A percentile compares a stretch with the other conserved stretches of the same genome.
phyloP scores from a whole-genome alignment of 2,329 filamentous ascomycete genomes.

The Colletotrichum tamarilloi region DNA sequence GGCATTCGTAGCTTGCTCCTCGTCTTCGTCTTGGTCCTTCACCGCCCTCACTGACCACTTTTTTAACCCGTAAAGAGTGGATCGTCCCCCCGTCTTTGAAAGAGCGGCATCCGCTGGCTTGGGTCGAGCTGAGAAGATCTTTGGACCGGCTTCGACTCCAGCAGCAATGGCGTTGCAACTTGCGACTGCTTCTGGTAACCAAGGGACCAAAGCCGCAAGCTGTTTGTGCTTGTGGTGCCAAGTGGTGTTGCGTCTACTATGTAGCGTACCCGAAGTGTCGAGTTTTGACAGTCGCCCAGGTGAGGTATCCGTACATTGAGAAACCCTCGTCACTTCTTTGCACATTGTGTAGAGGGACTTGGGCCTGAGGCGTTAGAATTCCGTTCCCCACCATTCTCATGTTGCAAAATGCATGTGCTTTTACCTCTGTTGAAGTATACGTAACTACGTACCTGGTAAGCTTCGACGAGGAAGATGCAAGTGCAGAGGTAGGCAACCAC shows the following conservation, averaged over 20 bases:
- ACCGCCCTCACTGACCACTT: constrained; percentile 31
- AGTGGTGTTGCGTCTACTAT: background rate
- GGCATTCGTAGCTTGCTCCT: constrained; percentile 11
- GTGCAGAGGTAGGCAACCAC: background rate
- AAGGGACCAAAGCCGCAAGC: background rate
- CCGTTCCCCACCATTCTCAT: background rate
- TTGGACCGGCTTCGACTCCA: background rate
- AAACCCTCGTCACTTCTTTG: constrained; percentile 1
- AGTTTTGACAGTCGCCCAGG: background rate
- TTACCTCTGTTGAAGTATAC: background rate
- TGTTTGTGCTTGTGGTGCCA: constrained; percentile 18
- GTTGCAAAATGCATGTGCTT: constrained; percentile 18
- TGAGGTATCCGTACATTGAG: background rate
- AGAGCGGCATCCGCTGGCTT: constrained; percentile 23
- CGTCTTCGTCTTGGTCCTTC: constrained; percentile 2
- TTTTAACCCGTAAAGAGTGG: constrained; percentile 26
- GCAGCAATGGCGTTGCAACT: background rate
- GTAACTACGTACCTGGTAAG: background rate
- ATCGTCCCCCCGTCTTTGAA: constrained; percentile 5
- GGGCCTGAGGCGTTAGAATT: constrained; percentile 14
- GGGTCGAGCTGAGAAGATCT: constrained; percentile 5
- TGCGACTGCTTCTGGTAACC: background rate
- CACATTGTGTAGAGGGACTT: constrained; percentile 9
- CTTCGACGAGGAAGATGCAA: background rate
- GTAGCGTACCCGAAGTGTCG: background rate